Evolutionary conservation across 306 rosid genomes (phyloP), one percentile per base, ranked within the genome.

Genomic region (Pterocarpus macrocarpus): DNA sequence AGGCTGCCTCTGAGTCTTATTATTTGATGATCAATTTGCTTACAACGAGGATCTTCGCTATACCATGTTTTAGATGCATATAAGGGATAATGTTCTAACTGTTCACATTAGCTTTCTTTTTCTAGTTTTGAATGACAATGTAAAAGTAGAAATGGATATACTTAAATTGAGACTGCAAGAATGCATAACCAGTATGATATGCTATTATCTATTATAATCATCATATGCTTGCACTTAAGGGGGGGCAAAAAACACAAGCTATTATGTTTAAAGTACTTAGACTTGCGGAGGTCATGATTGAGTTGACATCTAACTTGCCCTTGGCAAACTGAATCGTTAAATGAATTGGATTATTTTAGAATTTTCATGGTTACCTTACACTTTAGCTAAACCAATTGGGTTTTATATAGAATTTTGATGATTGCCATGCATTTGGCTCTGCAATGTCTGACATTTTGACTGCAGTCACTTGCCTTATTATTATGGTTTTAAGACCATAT

Each of bases 1-100:
- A 67, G 50, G 45, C 77, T 50, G 75, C 12, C 3, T 16, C 5
- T n/a, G 74, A 68, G 49, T 62, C 66, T 34, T 28, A 13, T 73
- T 35, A 53, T 62, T 69, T 75, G 61, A 86, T 52, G 69, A 52
- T 77, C 56, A 50, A 77, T 66, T 66, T 81, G 65, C 83, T 59
- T 34, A 44, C 50, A 16, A 56, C 33, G 7, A 34, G 68, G 71
- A 63, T 59, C 59, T 69, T 66, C 70, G 44, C 71, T 63, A 52
- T 65, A 41, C 28, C 49, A 47, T 77, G 56, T 55, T 71, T 49
- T 38, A 43, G 55, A 32, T 71, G 52, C 64, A 53, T 2, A 44
- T 10, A 16, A 76, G 32, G 22, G 47, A 72, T 66, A 33, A n/a
- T 71, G 43, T 61, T 76, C 73, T 47, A 75, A 79, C 64, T 39